Evolutionary conservation across 768 basidiomycete species (phyloP), one percentile per base, ranked within the genome.

Genomic region (Leccinum aurantiacum): DNA sequence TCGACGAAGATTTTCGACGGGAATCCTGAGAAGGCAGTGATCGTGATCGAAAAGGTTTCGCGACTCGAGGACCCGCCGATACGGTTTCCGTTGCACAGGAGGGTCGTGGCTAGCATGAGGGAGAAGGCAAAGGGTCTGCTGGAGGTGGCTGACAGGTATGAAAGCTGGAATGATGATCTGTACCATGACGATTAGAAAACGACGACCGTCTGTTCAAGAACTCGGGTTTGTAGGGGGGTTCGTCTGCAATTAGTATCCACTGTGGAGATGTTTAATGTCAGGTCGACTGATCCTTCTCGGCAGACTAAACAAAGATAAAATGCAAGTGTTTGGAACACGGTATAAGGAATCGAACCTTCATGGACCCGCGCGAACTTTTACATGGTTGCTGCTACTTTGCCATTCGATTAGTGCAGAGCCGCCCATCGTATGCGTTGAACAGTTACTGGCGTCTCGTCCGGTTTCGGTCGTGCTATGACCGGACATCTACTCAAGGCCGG

Each of bases 401-500:
- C 33, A 33, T 33, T 13, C 5, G 1, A 33, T 33, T 33, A 13
- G 33, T 13, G 19, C 44, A 46, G 19, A 46, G 44, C 44, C 44
- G 19, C 19, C 10, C 10, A 46, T 46, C 1, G 10, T 10, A 46
- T 46, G 44, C 6, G 5, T 19, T 46, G 19, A 46, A 46, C 19
- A 46, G 44, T 46, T 3, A 31, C 4, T 22, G 75, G 78, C 14
- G 61, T 74, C 3, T 75, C 74, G 2, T 68, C 74, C n/a, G 75
- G 76, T n/a, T 71, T 80, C 58, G 76, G 77, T 2, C 66, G 69
- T 11, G 48, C 57, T 10, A 65, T 74, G 58, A 66, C 69, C 9
- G 71, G 77, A 56, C 41, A 54, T 15, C 14, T 17, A 14, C 48
- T 82, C 44, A 52, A 54, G 31, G 62, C 64, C 3, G 77, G 79